Evolutionary conservation across 345 rosid genomes (phyloP).

Genomic region (Murraya paniculata): DNA sequence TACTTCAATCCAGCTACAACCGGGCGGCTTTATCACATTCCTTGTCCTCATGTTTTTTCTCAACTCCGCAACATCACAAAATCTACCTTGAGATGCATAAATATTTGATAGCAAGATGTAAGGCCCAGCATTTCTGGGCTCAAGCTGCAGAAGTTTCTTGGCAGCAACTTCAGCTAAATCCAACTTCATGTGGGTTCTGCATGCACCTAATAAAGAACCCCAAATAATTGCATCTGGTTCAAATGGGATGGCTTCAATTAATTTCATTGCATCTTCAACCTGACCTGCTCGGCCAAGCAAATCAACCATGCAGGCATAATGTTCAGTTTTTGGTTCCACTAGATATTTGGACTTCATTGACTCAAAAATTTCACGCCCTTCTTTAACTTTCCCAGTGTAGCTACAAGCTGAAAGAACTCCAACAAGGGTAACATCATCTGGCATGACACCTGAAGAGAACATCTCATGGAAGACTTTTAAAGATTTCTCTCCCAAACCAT

Average conservation of each 20-base stretch:
- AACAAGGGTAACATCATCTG: constrained; percentile 69
- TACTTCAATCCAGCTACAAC: constrained; percentile 78
- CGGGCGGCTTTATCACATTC: constrained; percentile 61
- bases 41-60: constrained; percentile 53
- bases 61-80: constrained; percentile 56
- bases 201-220: constrained; percentile 81
- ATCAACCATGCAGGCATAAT: constrained; percentile 82
- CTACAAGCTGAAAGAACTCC: constrained; percentile 84
- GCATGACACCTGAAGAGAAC: constrained; percentile 47
- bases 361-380: constrained; percentile 65
- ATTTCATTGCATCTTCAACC: constrained; percentile 57
- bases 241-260: constrained; percentile 59
- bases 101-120: constrained; percentile 66
- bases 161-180: constrained; percentile 81
- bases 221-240: constrained; percentile 79
- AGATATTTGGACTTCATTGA: constrained; percentile 54
- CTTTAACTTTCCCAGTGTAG: constrained; percentile 60
- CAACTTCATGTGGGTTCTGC: constrained; percentile 57
- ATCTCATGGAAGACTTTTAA: constrained; percentile 57
- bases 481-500: constrained; percentile 72
- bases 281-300: constrained; percentile 79
- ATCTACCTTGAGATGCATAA: constrained; percentile 62
- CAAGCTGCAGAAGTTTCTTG: constrained; percentile 53
- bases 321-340: constrained; percentile 52
- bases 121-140: constrained; percentile 73